Percentiles rank a stretch among this genome's conserved stretches.
Evolutionary conservation across 2,329 filamentous ascomycete species (phyloP).

Genomic region (Paecilomyces dactylethromorphus): DNA sequence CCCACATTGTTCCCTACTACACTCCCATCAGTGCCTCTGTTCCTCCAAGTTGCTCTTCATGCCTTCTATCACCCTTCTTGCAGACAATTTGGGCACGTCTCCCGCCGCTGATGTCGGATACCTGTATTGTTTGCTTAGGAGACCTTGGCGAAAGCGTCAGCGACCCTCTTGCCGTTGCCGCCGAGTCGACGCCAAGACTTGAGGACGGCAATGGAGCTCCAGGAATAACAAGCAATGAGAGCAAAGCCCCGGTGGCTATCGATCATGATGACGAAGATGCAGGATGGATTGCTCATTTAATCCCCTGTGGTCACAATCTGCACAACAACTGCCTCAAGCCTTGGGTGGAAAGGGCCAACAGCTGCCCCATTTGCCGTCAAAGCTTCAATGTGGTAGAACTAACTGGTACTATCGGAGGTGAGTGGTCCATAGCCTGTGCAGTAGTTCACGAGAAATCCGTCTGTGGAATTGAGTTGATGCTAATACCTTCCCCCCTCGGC

Average conservation of each 20-base stretch:
- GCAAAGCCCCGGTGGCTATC: slow-evolving; percentile 12
- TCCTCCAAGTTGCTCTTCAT: slow-evolving; percentile 29
- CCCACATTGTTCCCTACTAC: slow-evolving; percentile 11
- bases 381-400: slow-evolving; percentile 87
- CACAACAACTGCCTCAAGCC: slow-evolving; percentile 89
- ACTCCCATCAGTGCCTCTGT: slow-evolving; percentile 2
- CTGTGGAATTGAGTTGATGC: slow-evolving; percentile 31
- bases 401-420: slow-evolving; percentile 72
- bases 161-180: slow-evolving; percentile 40
- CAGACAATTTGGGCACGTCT: slow-evolving; percentile 19
- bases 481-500: slow-evolving; percentile 8
- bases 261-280: slow-evolving; percentile 29
- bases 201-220: slow-evolving; percentile 16
- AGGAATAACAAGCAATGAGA: slow-evolving; percentile 16
- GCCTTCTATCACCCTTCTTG: slow-evolving; percentile 25
- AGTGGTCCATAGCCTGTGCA: neutral
- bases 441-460: slow-evolving; percentile 20
- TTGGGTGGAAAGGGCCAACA: slow-evolving; percentile 96
- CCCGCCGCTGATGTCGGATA: slow-evolving; percentile 53
- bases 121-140: slow-evolving; percentile 66
- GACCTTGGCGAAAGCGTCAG: slow-evolving; percentile 56
- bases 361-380: slow-evolving; percentile 92
- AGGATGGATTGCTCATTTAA: slow-evolving; percentile 53
- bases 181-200: slow-evolving; percentile 37
- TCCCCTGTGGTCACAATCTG: slow-evolving; percentile 82